Conservation (phyloP, 805 yeast genomes). For the Wickerhamomyces hampshirensis region DNA sequence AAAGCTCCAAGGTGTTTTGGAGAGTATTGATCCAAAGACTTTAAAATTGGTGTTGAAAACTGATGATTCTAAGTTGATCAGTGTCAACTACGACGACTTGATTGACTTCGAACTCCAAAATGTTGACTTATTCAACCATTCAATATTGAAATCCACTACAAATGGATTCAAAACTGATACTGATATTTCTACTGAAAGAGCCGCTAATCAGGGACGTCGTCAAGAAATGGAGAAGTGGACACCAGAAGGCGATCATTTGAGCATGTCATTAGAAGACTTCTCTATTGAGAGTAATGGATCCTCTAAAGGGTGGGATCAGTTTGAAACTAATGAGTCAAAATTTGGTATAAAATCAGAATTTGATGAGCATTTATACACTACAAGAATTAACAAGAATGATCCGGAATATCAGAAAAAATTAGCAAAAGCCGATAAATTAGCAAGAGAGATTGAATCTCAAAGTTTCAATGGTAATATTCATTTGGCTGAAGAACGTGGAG, state of each 20-base stretch:
- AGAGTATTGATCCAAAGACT: slow-evolving; percentile 47
- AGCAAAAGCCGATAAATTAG: slow-evolving; percentile 70
- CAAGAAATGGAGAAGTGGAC: slow-evolving; percentile 72
- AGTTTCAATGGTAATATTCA: slow-evolving; percentile 65
- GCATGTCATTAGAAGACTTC: slow-evolving; percentile 16
- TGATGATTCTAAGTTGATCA: slow-evolving; percentile 26
- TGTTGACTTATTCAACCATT: slow-evolving; percentile 24
- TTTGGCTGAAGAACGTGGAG: slow-evolving; percentile 88
- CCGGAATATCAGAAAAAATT: slow-evolving; percentile 68
- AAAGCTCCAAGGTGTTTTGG: slow-evolving; percentile 52
- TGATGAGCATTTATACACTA: slow-evolving; percentile 85
- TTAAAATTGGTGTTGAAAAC: slow-evolving; percentile 28
- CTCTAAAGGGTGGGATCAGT: slow-evolving; percentile 76
- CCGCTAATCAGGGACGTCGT: slow-evolving; percentile 50
- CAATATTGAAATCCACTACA: slow-evolving; percentile 7
- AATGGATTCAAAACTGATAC: slow-evolving; percentile 71
- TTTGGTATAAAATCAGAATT: slow-evolving; percentile 82
- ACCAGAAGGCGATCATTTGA: slow-evolving; percentile 42
- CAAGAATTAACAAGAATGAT: slow-evolving; percentile 61
- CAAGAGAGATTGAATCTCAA: slow-evolving; percentile 76
- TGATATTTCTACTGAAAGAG: slow-evolving; percentile 45
- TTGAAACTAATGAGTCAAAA: slow-evolving; percentile 81
- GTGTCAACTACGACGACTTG: slow-evolving; percentile 30
- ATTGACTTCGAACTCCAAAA: slow-evolving; percentile 36
- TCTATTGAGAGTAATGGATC: slow-evolving; percentile 35